Conservation (phyloP, 441 rosid genomes). For the Raphanus hybrid region DNA sequence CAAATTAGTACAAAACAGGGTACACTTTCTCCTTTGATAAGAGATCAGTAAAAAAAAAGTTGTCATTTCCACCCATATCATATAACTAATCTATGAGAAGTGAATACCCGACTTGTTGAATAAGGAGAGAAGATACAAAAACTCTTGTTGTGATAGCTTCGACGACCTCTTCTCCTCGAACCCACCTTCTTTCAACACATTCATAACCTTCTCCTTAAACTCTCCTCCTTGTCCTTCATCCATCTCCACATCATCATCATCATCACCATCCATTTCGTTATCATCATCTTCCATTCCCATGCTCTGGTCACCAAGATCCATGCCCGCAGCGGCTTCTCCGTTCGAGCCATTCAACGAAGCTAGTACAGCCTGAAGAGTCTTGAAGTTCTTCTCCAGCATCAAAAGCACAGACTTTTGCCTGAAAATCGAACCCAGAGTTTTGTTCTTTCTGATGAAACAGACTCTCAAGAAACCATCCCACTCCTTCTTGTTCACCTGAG, state of each 20-base stretch:
- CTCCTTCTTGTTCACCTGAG: constrained; percentile 70
- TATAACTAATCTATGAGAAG: constrained; percentile 49
- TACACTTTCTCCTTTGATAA: neutral
- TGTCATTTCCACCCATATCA: constrained; percentile 3
- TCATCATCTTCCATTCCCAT: constrained; percentile 63
- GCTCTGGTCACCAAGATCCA: constrained; percentile 54
- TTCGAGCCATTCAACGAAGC: constrained; percentile 35
- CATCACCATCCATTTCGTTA: constrained; percentile 56
- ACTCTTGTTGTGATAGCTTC: constrained; percentile 79
- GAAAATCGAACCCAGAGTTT: constrained; percentile 81
- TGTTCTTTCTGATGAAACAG: constrained; percentile 91
- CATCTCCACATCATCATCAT: constrained; percentile 56
- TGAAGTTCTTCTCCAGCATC: constrained; percentile 82
- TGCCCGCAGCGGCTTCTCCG: constrained; percentile 23
- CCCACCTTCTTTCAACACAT: constrained; percentile 68
- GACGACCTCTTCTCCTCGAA: constrained; percentile 82
- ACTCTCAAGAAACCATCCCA: constrained; percentile 90
- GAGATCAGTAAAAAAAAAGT: constrained; percentile 32
- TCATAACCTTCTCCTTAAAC: constrained; percentile 67
- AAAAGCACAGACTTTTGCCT: constrained; percentile 69
- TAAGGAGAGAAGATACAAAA: constrained; percentile 74
- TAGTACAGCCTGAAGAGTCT: constrained; percentile 69
- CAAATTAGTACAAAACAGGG: constrained; percentile 9
- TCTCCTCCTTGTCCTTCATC: constrained; percentile 61
- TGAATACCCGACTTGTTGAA: constrained; percentile 87